Conservation (phyloP, 202 grass and related monocot species). For the Zoysia matrella region DNA sequence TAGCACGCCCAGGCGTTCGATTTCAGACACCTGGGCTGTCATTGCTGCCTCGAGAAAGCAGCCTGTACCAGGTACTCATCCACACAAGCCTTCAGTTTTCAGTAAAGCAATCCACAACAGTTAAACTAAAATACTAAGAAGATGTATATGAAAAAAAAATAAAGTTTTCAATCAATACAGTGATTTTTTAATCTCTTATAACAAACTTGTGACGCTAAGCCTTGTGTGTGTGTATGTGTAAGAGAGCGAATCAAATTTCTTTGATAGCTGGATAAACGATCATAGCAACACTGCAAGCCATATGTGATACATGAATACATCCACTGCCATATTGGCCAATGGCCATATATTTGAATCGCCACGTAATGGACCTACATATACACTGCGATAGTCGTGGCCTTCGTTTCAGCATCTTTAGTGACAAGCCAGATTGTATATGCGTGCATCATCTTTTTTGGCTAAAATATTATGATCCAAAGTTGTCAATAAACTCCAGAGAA, state of each 20-base stretch:
- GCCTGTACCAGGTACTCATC: no score
- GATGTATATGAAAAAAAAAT: neutral
- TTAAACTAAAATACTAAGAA: constrained; percentile 5
- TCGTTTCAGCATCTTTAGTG: neutral
- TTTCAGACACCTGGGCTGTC: no score
- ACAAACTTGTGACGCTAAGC: neutral
- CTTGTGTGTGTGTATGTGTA: no score
- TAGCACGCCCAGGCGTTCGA: no score
- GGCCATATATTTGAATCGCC: constrained; percentile 29
- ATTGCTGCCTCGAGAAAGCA: no score
- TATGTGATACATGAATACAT: neutral
- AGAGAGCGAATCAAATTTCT: neutral
- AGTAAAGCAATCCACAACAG: constrained; percentile 18
- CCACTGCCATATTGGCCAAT: neutral
- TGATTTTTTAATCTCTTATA: neutral
- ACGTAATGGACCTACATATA: neutral
- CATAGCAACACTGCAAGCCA: constrained; percentile 14
- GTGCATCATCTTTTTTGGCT: neutral
- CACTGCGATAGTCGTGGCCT: neutral
- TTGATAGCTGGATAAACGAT: constrained; percentile 13
- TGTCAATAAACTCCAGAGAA: neutral
- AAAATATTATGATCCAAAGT: constrained; percentile 11
- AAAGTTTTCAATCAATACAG: neutral
- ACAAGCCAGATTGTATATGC: neutral
- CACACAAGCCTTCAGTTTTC: constrained; percentile 2